These are phyloP conservation scores for Penicillium paxilli DNA, from an alignment of 495 filamentous ascomycete genomes.

Conservation along the genomic window DNA sequence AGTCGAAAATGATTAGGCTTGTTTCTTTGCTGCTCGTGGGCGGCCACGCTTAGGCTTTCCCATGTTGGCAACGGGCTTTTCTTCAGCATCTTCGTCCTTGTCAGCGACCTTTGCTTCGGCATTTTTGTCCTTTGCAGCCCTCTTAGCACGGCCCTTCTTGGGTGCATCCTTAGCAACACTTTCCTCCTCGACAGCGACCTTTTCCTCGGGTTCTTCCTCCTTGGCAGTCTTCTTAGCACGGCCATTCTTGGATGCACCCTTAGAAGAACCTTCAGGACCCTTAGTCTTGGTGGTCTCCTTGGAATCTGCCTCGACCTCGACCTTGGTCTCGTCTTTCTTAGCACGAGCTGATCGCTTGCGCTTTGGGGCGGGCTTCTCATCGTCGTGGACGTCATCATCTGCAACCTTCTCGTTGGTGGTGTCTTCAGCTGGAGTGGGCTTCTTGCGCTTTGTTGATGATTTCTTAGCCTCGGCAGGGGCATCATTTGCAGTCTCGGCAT, in stretches of 20 bases:
- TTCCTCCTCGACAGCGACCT: slow-evolving; percentile 21
- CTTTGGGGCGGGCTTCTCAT: slow-evolving; percentile 21
- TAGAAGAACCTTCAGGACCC: slow-evolving; percentile 35
- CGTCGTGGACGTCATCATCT: too few relatives aligned
- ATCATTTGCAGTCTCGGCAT: slow-evolving; percentile 8
- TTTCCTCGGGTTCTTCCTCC: slow-evolving; percentile 27
- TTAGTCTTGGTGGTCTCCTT: slow-evolving; percentile 1
- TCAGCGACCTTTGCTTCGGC: slow-evolving; percentile 19
- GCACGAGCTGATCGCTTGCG: slow-evolving; percentile 24
- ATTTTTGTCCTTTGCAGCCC: slow-evolving; percentile 20
- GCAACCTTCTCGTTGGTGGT: too few relatives aligned
- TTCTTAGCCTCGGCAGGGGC: slow-evolving; percentile 22
- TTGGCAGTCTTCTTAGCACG: slow-evolving; percentile 19
- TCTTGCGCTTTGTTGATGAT: slow-evolving; percentile 22
- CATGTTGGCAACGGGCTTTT: slow-evolving; percentile 24
- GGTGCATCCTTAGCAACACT: slow-evolving; percentile 33
- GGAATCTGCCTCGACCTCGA: slow-evolving; percentile 1
- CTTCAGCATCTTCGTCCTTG: slow-evolving; percentile 27
- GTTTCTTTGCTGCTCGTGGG: neutral
- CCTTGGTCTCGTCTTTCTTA: too few relatives aligned
- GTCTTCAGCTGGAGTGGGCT: slow-evolving; percentile 20
- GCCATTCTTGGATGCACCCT: slow-evolving; percentile 23
- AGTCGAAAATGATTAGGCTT: too few relatives aligned
- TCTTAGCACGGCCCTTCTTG: slow-evolving; percentile 15
- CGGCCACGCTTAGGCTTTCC: slow-evolving; percentile 30